Evolutionary conservation across 2,329 filamentous ascomycete species (phyloP).

Genomic region (Lachnellula arida): DNA sequence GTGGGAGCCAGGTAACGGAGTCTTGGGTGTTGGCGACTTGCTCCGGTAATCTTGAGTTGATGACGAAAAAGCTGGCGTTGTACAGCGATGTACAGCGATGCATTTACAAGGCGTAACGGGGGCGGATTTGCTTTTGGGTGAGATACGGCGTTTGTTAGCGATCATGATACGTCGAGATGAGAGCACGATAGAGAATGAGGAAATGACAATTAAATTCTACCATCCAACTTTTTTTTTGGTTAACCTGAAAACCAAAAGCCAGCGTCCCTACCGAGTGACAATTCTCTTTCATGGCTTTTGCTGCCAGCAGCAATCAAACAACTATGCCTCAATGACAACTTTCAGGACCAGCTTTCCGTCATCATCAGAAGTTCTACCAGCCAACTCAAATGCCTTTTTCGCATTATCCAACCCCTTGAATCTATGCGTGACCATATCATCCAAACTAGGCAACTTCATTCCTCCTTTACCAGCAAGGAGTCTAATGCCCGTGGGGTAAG

Average conservation of each 20-base stretch:
- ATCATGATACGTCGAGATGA: constrained; percentile 10
- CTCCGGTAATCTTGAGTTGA: constrained; percentile 10
- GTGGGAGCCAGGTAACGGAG: constrained; percentile 7
- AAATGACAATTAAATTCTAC: background rate
- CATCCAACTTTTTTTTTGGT: too few species aligned
- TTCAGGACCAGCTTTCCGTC: constrained; percentile 67
- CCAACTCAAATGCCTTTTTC: constrained; percentile 64
- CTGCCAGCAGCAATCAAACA: background rate
- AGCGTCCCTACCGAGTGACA: too few species aligned
- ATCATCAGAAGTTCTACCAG: constrained; percentile 62
- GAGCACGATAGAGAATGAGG: constrained; percentile 7
- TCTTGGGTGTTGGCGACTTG: constrained; percentile 21
- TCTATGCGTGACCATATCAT: constrained; percentile 69
- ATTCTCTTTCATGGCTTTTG: too few species aligned
- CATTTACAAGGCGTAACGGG: constrained; percentile 18
- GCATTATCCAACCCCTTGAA: constrained; percentile 61
- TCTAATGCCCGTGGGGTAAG: constrained; percentile 66
- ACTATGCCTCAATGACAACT: constrained; percentile 57
- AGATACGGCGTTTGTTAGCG: constrained; percentile 20
- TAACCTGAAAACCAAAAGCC: too few species aligned
- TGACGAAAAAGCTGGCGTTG: background rate
- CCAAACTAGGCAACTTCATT: constrained; percentile 54
- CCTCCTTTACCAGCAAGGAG: constrained; percentile 46
- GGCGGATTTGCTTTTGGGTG: constrained; percentile 1
- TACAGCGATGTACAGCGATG: constrained; percentile 1